Evolutionary conservation across 1,139 yeast species (phyloP), one percentile per base, ranked within the genome.

Genomic region (Torulaspora pretoriensis): DNA sequence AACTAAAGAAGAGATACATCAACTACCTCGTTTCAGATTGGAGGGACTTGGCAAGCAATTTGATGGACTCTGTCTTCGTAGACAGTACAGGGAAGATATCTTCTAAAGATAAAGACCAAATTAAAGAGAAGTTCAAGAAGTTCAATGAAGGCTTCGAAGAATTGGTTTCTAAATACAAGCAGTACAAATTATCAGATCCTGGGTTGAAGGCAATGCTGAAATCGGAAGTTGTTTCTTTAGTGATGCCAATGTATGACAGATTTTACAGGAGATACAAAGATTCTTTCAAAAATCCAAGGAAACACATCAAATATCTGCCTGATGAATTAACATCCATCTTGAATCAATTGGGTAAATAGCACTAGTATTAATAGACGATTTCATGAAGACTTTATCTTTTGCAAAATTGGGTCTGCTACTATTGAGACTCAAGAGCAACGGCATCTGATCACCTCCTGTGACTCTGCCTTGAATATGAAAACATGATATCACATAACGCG

Each of bases 121-220:
- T 90, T 47, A 94, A 92, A 60, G 97, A 92, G 49, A 81, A 87
- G 59, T 90, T 89, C 70, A 78, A 76, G 54, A 78, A 72, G 46
- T 90, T 92, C 68, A 90, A 92, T 58, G 80, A 80, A 25, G 87
- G 90, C 42, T 85, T 88, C 60, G 96, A 88, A 49, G 83, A 78
- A 42, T 76, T 92, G 36, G 73, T 84, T 19, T 72, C 74, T 40
- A 75, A 76, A 47, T 82, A 86, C 62, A 80, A 80, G 59, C 71
- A 73, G 52, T 80, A 81, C 65, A 75, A 77, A 50, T 74, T 88
- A 38, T 75, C 81, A 9, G 95, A 89, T 60, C 75, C 79, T 6
- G 74, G 73, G 36, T 70, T 90, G 61, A 78, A 81, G 51, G 74
- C 74, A 35, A 48, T 50, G 12, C 42, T 64, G 35, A 61, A 57